Base-by-base conservation (phyloP, 768 basidiomycete genomes). In the Leucogyrophana mollusca region DNA sequence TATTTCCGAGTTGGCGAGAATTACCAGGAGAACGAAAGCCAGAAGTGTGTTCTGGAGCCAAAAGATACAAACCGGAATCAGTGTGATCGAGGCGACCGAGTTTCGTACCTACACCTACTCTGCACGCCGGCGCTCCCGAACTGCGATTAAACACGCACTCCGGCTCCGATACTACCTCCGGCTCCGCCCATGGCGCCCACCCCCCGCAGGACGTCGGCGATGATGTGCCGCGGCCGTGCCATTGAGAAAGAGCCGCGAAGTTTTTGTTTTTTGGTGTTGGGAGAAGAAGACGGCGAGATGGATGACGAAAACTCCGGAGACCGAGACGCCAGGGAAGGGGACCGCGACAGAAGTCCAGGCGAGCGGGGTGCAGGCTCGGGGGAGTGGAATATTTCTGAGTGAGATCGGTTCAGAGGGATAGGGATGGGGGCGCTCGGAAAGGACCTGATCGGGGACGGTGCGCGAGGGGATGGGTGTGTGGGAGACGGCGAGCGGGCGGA, bases 121-220 rank as follows among this genome's bases (percentile, higher is more conserved):
- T n/a, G n/a, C n/a, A n/a, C n/a, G n/a, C n/a, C n/a, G n/a, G n/a
- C n/a, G n/a, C n/a, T n/a, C n/a, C n/a, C n/a, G n/a, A n/a, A n/a
- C n/a, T n/a, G n/a, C n/a, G 17, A 30, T 10, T 17, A 43, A 2
- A 46, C 18, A 4, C 49, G 48, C 11, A 51, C 25, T 9, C 20
- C 38, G 20, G 41, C 17, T 9, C 30, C 48, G 35, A 50, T 14
- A 6, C 49, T 45, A 22, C 27, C 11, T 16, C 21, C 6, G 20
- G 49, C 50, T 5, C 47, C 46, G 32, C 53, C 50, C 13, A 74
- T 70, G 23, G 67, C 65, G 25, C 67, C 66, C 3, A 78, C 74
- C 1, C 76, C 73, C 40, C 69, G 74, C 23, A 78, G 48, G 21
- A 74, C 64, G 45, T 74, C 73, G 2, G 61, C 63, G 17, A 65